Evolutionary conservation across 257 asterid species (phyloP), one percentile per base, ranked within the genome.

Genomic region (Pogostemon cablin): DNA sequence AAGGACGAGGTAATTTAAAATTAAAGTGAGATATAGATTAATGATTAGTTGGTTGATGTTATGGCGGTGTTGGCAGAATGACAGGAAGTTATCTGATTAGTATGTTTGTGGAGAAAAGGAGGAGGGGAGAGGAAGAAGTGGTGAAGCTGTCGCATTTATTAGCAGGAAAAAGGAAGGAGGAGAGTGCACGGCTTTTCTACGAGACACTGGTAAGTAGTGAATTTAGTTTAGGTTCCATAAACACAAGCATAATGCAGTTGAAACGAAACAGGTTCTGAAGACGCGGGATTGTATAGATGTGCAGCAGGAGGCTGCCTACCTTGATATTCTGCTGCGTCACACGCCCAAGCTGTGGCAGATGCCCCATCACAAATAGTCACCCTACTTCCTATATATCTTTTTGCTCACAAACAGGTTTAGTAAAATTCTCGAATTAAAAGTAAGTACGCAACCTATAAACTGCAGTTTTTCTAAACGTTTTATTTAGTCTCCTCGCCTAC

Each of bases 131-230:
- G 50, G 90, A 81, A 49, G 75, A 47, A 62, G 76, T 71, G 15
- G 42, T 93, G 71, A 82, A 78, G 78, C 57, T 88, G 66, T 72
- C 83, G 9, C 75, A 68, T 54, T 72, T 85, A 56, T 58, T 86
- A 81, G 71, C 68, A 52, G 82, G 86, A 52, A 85, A 80, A 81
- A 86, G 83, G 32, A 87, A 84, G 89, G 82, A 68, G 77, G 86
- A 82, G 48, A 82, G 96, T 39, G 91, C 96, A 5, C 76, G 79
- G 78, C 73, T 88, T 8, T 93, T 90, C 83, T 85, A 86, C 59
- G 98, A 87, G 80, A 80, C 84, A 66, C 87, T 93, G 97, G 98
- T 93, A 87, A 20, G 25, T 20, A 20, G 25, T 20, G 25, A 20
- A 20, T 20, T 20, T 20, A 20, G 25, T 20, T 20, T 20, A 0